Conservation (phyloP, 2,329 filamentous ascomycete genomes). For the Aspergillus brunneoviolaceus region DNA sequence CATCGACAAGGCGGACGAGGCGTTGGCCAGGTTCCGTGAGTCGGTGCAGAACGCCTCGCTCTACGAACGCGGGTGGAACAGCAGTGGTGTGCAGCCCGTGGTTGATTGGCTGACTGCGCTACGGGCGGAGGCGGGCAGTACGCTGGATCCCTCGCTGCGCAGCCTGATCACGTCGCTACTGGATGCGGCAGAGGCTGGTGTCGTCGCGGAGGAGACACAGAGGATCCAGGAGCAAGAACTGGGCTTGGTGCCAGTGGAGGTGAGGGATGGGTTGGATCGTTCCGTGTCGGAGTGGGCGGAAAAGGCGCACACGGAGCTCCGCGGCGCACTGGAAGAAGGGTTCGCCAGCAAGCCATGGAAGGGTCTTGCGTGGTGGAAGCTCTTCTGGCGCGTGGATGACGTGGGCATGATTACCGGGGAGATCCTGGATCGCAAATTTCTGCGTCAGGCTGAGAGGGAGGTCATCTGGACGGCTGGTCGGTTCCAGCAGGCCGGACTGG, state of each 20-base stretch:
- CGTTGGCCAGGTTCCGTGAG: constrained; percentile 66
- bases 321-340: constrained; percentile 73
- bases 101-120: constrained; percentile 60
- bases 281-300: constrained; percentile 73
- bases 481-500: constrained; percentile 64
- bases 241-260: constrained; percentile 42
- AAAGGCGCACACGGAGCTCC: constrained; percentile 77
- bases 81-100: constrained; percentile 66
- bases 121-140: constrained; percentile 35
- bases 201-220: constrained; percentile 29
- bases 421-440: constrained; percentile 73
- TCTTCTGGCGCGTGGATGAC: constrained; percentile 93
- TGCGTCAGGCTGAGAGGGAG: constrained; percentile 74
- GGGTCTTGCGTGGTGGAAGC: constrained; percentile 86
- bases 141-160: constrained; percentile 65
- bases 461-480: constrained; percentile 81
- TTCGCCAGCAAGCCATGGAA: constrained; percentile 77
- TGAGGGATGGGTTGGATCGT: constrained; percentile 53
- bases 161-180: constrained; percentile 68
- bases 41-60: constrained; percentile 67
- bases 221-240: constrained; percentile 31
- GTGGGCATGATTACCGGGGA: constrained; percentile 79
- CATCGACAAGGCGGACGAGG: constrained; percentile 60
- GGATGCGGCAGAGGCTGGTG: constrained; percentile 36
- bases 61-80: constrained; percentile 73